Percentiles rank a stretch among this genome's conserved stretches.
These are phyloP conservation scores for Phytophthora sp. DNA, from an alignment of 352 stramenopile genomes.

Conservation along the genomic window DNA sequence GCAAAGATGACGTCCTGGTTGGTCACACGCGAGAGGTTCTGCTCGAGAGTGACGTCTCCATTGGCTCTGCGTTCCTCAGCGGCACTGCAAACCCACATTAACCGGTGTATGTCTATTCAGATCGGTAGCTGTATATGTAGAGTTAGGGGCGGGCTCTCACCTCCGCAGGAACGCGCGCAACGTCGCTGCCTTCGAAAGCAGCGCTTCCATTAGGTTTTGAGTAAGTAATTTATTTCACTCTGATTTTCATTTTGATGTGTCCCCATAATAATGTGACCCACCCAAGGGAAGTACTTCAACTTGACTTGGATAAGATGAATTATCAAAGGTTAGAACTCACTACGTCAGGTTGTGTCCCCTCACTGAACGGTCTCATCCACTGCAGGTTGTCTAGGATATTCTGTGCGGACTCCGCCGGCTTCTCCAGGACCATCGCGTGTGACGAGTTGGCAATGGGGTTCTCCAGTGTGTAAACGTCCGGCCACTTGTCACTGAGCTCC, in stretches of 20 bases:
- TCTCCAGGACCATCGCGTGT: constrained; percentile 48
- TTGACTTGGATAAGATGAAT: background rate
- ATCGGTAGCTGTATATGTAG: background rate
- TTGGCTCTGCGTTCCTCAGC: constrained; percentile 8
- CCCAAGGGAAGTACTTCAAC: too few relatives aligned
- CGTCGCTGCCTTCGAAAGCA: constrained; percentile 37
- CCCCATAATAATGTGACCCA: too few relatives aligned
- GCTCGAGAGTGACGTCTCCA: constrained; percentile 12
- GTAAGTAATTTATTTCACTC: too few relatives aligned
- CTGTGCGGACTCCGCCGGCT: constrained; percentile 32
- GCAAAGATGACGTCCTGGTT: constrained; percentile 33
- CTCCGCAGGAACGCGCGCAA: constrained; percentile 50
- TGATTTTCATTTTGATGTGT: too few relatives aligned
- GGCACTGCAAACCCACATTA: constrained; percentile 22
- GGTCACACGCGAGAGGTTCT: constrained; percentile 12
- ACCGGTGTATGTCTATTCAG: background rate
- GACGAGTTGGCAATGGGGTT: constrained; percentile 33
- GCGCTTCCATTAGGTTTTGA: constrained; percentile 35
- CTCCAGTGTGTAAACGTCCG: constrained; percentile 37
- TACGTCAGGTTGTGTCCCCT: constrained; percentile 1
- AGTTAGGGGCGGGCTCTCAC: constrained; percentile 18
- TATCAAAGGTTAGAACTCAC: background rate
- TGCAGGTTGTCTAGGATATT: constrained; percentile 33
- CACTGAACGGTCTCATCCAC: constrained; percentile 18
- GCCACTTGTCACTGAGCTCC: constrained; percentile 25